Base-by-base conservation (phyloP, 768 basidiomycete species). In the Leccinum sublutescens region DNA sequence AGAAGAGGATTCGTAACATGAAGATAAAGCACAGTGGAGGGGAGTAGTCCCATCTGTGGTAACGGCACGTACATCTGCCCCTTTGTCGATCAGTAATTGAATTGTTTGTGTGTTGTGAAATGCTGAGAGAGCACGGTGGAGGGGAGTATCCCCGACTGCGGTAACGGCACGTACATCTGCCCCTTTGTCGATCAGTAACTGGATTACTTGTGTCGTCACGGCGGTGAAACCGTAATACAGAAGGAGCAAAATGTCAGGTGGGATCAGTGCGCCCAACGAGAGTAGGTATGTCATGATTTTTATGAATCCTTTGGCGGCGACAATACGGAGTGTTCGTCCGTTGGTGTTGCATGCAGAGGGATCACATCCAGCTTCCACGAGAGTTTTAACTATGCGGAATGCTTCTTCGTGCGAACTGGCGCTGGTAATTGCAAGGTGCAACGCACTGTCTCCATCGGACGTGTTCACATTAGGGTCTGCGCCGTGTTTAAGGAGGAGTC, bases 291-390 rank as follows among this genome's bases (percentile, higher is more conserved):
- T 10, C 9, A 45, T 19, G 9, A 5, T 19, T 45, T 19, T 19
- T 4, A 5, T 33, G 17, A 9, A 10, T n/a, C 19, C 43, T 8
- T 2, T 0, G 0, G 43, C n/a, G 0, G 9, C n/a, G n/a, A 10
- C 10, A 45, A 5, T n/a, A 19, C n/a, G 23, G 23, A 23, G 23
- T 19, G 43, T 45, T 45, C 10, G n/a, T 45, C 43, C 43, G 14
- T 10, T 1, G 2, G 17, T 10, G 43, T 45, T 45, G 43, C n/a
- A 11, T 19, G 19, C 43, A n/a, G n/a, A 19, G 4, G 43, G 43
- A 45, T 45, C n/a, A 10, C 43, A 45, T 45, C 43, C 43, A 19
- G 43, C n/a, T 1, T 2, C n/a, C 43, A 45, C 19, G 43, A 45
- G 43, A 11, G 5, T 45, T 23, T 23, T 23, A 23, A 23, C 23